Evolutionary conservation across 371 early-diverging fungal species (phyloP), one percentile per base, ranked within the genome.

Genomic region (Entomophthora muscae): DNA sequence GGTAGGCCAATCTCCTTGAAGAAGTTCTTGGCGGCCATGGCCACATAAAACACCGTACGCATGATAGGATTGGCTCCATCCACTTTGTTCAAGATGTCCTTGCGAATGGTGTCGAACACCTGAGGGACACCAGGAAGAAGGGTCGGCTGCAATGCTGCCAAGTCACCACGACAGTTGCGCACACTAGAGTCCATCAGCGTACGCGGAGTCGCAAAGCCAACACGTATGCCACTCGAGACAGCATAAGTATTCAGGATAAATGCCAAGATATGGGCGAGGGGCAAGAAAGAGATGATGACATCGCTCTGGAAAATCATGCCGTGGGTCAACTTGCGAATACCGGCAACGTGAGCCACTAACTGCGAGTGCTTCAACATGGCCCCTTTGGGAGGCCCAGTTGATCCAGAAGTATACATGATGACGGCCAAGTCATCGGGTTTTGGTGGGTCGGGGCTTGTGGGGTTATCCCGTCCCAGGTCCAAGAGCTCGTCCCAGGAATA

Each of bases 351-450:
- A 65, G 80, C 83, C 60, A 94, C 79, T 66, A 98, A 72, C 69
- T 91, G 90, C 60, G 76, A 77, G 71, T 95, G 94, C 17, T 84
- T 79, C 24, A 93, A 69, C 69, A 88, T 72, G 3, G 91, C 90
- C 64, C 94, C 95, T 75, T 93, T 95, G 52, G 94, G 89, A 61
- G 74, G 78, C 32, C 98, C 98, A 10, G 91, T 89, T 0, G 90
- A 87, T 56, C 97, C 98, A 52, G 92, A 92, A 28, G 98, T 95
- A 73, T 97, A 98, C 81, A 93, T 91, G 71, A 98, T 87, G 73
- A 92, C 83, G 67, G 92, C 90, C 57, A 86, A 67, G 68, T 90
- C 90, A 56, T 89, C 84, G 30, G 80, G 74, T 24, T 74, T 77
- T 10, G 94, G 63, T 54, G 63, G 55, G 23, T 53, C 32, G 12